These are phyloP conservation scores for Nakazawaea siamensis DNA, from an alignment of 805 yeast genomes.

Conservation along the genomic window DNA sequence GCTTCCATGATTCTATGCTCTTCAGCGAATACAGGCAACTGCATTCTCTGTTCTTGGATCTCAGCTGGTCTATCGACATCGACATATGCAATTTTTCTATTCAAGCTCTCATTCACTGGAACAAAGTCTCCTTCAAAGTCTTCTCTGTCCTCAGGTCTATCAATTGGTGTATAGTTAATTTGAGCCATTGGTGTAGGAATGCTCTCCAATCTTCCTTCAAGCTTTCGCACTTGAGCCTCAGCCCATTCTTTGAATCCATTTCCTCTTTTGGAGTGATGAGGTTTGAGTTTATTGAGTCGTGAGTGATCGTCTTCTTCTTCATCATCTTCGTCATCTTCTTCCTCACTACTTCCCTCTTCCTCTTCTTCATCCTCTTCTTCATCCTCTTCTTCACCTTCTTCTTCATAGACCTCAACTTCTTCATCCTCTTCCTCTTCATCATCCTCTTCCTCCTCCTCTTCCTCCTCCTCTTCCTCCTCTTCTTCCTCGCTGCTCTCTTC, in stretches of 20 bases:
- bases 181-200: constrained; percentile 44
- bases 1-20: constrained; percentile 96
- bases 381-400: constrained; percentile 17
- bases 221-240: constrained; percentile 53
- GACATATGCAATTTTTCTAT: constrained; percentile 61
- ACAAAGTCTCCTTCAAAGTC: constrained; percentile 55
- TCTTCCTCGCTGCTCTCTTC: constrained; percentile 16
- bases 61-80: constrained; percentile 56
- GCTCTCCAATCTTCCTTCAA: constrained; percentile 50
- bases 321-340: constrained; percentile 24
- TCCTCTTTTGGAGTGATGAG: constrained; percentile 41
- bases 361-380: constrained; percentile 22
- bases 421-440: constrained; percentile 18
- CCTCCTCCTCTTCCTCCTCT: constrained; percentile 11
- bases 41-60: constrained; percentile 59
- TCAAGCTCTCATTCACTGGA: constrained; percentile 43
- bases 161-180: constrained; percentile 43
- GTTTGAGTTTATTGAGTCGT: constrained; percentile 24
- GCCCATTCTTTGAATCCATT: constrained; percentile 86
- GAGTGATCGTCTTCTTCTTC: constrained; percentile 25
- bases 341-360: constrained; percentile 23
- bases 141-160: constrained; percentile 64
- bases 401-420: constrained; percentile 19
- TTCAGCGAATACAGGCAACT: constrained; percentile 82
- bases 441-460: constrained; percentile 12